Conservation (phyloP, 208 protist genomes). For the Acanthamoeba triangularis region DNA sequence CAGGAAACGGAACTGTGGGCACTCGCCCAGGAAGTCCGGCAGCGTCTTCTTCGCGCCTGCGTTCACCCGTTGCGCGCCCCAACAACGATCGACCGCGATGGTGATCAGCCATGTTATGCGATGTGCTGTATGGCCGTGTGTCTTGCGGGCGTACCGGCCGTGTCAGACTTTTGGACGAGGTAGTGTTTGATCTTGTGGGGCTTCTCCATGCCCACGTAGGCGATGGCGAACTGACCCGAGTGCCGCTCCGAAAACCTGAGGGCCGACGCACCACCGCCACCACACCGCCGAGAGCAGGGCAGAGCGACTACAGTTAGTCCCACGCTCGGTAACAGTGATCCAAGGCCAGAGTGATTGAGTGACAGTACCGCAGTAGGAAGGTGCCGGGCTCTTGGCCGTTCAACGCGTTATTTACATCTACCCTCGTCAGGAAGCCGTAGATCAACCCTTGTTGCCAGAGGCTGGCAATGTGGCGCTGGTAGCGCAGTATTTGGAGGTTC, state of each 20-base stretch:
- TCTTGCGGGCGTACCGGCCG: slow-evolving; percentile 14
- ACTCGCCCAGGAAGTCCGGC: slow-evolving; percentile 74
- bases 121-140: neutral
- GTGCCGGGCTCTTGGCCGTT: slow-evolving; percentile 75
- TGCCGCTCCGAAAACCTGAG: slow-evolving; percentile 66
- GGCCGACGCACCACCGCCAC: neutral
- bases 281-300: neutral
- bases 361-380: slow-evolving; percentile 53
- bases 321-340: no score
- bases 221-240: slow-evolving; percentile 73
- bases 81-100: neutral
- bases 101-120: no score
- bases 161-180: slow-evolving; percentile 75
- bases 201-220: slow-evolving; percentile 65
- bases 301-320: no score
- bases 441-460: slow-evolving; percentile 76
- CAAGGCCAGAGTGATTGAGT: no score
- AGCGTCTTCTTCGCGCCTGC: slow-evolving; percentile 64
- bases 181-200: slow-evolving; percentile 77
- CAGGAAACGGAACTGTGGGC: slow-evolving; percentile 74
- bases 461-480: slow-evolving; percentile 75
- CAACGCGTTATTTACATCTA: slow-evolving; percentile 70
- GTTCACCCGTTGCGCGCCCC: no score
- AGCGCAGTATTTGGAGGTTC: slow-evolving; percentile 75
- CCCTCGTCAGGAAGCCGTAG: slow-evolving; percentile 74